These are phyloP conservation scores for Aspergillus sclerotialis DNA, from an alignment of 2,329 filamentous ascomycete species.

Conservation along the genomic window DNA sequence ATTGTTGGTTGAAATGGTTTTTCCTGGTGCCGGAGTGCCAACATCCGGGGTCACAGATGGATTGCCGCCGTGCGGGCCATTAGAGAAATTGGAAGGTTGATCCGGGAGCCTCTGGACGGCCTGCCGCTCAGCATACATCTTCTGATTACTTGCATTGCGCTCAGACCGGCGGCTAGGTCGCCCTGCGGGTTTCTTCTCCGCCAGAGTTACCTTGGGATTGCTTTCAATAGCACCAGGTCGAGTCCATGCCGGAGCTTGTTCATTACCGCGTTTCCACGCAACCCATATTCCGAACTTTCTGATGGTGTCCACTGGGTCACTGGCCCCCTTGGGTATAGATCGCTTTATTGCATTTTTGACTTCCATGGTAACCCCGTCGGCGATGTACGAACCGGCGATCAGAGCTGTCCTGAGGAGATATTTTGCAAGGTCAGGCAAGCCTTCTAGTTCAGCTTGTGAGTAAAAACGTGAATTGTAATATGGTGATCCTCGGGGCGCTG, in stretches of 20 bases:
- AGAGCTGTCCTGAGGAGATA: slow-evolving; percentile 59
- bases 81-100: slow-evolving; percentile 12
- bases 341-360: slow-evolving; percentile 53
- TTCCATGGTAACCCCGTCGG: slow-evolving; percentile 55
- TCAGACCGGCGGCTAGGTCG: slow-evolving; percentile 51
- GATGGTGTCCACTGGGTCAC: slow-evolving; percentile 55
- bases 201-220: slow-evolving; percentile 40
- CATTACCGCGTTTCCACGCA: slow-evolving; percentile 61
- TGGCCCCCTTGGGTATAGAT: slow-evolving; percentile 57
- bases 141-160: slow-evolving; percentile 41
- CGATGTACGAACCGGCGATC: slow-evolving; percentile 51
- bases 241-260: slow-evolving; percentile 56
- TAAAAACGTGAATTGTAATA: slow-evolving; percentile 57
- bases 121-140: slow-evolving; percentile 33
- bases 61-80: slow-evolving; percentile 7
- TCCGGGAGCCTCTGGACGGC: slow-evolving; percentile 29
- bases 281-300: slow-evolving; percentile 58
- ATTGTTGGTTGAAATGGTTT: slow-evolving; percentile 10
- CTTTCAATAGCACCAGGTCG: slow-evolving; percentile 50
- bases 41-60: slow-evolving; percentile 18
- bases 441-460: slow-evolving; percentile 55
- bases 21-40: slow-evolving; percentile 14
- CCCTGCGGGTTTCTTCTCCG: slow-evolving; percentile 49
- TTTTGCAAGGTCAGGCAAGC: slow-evolving; percentile 51
- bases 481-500: slow-evolving; percentile 44